Conservation (phyloP, 1,284 basidiomycete species). For the Meira miltonrushii region DNA sequence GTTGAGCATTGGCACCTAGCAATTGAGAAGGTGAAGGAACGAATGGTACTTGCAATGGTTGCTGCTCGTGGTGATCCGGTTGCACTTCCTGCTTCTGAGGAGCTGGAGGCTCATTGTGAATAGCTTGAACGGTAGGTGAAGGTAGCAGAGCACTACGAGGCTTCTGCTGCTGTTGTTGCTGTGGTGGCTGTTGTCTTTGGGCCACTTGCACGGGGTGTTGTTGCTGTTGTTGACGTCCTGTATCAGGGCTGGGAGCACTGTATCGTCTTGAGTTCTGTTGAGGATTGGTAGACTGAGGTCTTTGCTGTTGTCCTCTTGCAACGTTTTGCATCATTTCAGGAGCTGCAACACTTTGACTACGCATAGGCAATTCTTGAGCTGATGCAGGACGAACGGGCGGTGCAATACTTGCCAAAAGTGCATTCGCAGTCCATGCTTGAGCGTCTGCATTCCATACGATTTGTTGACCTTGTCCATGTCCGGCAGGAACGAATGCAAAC, state of each 20-base stretch:
- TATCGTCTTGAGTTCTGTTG: not conserved
- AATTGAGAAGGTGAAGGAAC: conserved; percentile 3
- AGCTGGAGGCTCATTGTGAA: not conserved
- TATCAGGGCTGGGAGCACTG: not conserved
- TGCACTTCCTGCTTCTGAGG: not conserved
- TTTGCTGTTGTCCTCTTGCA: not conserved
- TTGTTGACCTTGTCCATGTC: not conserved
- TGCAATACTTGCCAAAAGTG: not conserved
- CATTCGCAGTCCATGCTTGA: conserved; percentile 5
- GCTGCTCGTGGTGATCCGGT: not conserved
- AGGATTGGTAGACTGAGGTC: not conserved
- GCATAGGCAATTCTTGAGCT: not conserved
- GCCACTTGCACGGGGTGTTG: not conserved
- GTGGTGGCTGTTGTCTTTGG: not conserved
- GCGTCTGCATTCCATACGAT: not conserved
- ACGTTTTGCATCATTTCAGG: not conserved
- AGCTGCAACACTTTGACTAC: not conserved
- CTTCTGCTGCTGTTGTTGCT: conserved; percentile 3
- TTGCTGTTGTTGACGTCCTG: not conserved
- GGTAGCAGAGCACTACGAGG: not conserved
- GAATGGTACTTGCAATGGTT: not conserved
- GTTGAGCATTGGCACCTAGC: not conserved
- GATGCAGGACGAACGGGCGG: not conserved
- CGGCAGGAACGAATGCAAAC: not conserved
- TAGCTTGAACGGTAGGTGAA: not conserved